Percentiles rank a stretch among this genome's conserved stretches.
These are phyloP conservation scores for Chalaropsis ovoidea DNA, from an alignment of 2,329 filamentous ascomycete species.

Conservation along the genomic window DNA sequence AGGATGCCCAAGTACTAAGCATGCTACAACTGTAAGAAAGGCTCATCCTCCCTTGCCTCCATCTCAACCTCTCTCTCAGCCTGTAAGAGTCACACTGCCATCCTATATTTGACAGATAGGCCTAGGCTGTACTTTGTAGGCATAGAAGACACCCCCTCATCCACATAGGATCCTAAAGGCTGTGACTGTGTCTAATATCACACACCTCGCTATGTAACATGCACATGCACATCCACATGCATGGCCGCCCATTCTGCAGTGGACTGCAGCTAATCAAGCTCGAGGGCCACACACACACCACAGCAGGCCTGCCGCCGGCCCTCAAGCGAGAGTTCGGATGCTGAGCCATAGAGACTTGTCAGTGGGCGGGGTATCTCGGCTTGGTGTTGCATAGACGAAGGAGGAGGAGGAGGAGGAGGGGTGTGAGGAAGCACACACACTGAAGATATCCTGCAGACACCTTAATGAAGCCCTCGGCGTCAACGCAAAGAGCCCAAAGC, in stretches of 20 bases:
- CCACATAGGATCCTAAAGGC: not conserved
- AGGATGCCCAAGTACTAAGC: not conserved
- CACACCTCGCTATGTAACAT: not conserved
- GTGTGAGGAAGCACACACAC: not conserved
- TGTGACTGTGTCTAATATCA: not conserved
- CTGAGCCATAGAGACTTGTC: not conserved
- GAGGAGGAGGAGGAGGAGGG: not conserved
- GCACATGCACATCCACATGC: constrained; percentile 1
- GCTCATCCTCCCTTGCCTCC: not conserved
- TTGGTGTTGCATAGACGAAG: not conserved
- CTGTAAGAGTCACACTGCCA: not conserved
- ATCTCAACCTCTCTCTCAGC: not conserved
- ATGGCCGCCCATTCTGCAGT: not conserved
- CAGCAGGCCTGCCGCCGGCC: not conserved
- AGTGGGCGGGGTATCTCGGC: too few relatives aligned
- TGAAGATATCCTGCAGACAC: not conserved
- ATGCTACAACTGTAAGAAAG: not conserved
- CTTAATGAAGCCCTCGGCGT: not conserved
- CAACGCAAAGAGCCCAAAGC: too few relatives aligned
- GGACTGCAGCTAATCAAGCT: not conserved
- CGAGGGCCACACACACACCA: not conserved
- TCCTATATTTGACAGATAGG: not conserved
- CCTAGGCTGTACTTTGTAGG: not conserved
- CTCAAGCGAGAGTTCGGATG: not conserved
- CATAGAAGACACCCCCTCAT: not conserved